A percentile compares a stretch with the other conserved stretches of the same genome.
Conservation (phyloP, 2,329 filamentous ascomycete genomes). For the Davidsoniella australis region DNA sequence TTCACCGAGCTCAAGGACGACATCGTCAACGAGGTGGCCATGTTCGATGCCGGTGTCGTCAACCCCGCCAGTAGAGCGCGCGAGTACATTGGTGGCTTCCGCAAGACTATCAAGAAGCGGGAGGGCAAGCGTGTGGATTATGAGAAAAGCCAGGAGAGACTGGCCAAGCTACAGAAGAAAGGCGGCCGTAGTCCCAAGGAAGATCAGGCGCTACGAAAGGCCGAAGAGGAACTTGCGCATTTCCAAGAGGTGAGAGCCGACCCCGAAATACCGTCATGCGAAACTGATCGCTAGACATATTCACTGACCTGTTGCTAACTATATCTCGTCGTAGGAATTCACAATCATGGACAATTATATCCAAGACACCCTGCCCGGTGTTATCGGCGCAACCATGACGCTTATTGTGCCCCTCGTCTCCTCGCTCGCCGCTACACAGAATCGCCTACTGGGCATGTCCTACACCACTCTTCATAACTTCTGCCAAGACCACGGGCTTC, state of each 20-base stretch:
- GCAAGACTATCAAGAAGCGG: conserved; percentile 71
- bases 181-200: conserved; percentile 54
- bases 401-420: conserved; percentile 57
- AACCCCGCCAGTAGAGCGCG: conserved; percentile 52
- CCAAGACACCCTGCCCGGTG: conserved; percentile 49
- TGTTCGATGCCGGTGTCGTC: conserved; percentile 55
- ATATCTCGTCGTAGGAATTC: conserved; percentile 38
- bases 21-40: conserved; percentile 50
- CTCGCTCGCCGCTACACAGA: conserved; percentile 59
- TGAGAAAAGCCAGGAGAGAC: conserved; percentile 57
- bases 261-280: not conserved
- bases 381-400: conserved; percentile 54
- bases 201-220: conserved; percentile 51
- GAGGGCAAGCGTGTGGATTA: conserved; percentile 71
- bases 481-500: conserved; percentile 50
- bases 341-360: conserved; percentile 59
- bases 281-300: not conserved
- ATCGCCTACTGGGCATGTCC: conserved; percentile 57
- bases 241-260: conserved; percentile 39
- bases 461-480: conserved; percentile 64
- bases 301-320: not conserved
- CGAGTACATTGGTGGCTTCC: conserved; percentile 51
- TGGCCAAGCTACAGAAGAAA: conserved; percentile 54
- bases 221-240: conserved; percentile 50
- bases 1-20: conserved; percentile 58